These are phyloP conservation scores for Helichrysum umbraculigerum DNA, from an alignment of 129 eudicot species.

Conservation along the genomic window DNA sequence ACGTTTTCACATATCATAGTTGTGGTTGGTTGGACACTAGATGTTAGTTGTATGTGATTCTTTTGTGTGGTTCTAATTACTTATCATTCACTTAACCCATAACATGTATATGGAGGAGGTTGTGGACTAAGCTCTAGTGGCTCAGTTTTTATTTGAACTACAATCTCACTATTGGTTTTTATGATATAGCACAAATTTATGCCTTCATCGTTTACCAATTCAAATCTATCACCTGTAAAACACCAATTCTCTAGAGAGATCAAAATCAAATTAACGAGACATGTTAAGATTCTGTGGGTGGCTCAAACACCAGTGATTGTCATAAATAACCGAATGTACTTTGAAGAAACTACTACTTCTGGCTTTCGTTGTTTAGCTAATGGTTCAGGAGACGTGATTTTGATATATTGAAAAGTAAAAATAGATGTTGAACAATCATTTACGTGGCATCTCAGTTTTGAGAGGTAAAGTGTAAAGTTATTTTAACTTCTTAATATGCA, in stretches of 20 bases:
- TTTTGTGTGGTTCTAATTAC: too few species aligned
- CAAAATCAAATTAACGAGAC: neutral
- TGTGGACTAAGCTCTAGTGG: neutral
- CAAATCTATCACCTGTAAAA: neutral
- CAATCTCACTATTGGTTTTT: neutral
- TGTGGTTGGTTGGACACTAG: too few species aligned
- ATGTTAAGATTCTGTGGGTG: neutral
- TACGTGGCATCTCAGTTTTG: neutral
- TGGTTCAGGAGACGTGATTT: too few species aligned
- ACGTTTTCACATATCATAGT: too few species aligned
- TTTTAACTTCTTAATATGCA: constrained; percentile 36
- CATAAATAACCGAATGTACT: neutral
- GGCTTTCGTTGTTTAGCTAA: neutral
- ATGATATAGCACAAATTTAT: neutral
- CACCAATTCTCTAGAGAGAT: neutral
- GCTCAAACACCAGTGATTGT: neutral
- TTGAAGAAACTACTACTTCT: neutral
- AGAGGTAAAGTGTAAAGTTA: neutral
- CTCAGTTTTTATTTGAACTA: constrained; percentile 9
- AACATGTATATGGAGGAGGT: too few species aligned
- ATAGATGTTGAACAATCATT: constrained; percentile 8
- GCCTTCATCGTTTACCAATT: neutral
- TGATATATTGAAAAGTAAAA: too few species aligned
- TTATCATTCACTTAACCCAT: too few species aligned
- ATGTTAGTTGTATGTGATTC: too few species aligned